These are phyloP conservation scores for Phyllostachys edulis DNA, from an alignment of 176 grass and related monocot genomes.

Conservation along the genomic window DNA sequence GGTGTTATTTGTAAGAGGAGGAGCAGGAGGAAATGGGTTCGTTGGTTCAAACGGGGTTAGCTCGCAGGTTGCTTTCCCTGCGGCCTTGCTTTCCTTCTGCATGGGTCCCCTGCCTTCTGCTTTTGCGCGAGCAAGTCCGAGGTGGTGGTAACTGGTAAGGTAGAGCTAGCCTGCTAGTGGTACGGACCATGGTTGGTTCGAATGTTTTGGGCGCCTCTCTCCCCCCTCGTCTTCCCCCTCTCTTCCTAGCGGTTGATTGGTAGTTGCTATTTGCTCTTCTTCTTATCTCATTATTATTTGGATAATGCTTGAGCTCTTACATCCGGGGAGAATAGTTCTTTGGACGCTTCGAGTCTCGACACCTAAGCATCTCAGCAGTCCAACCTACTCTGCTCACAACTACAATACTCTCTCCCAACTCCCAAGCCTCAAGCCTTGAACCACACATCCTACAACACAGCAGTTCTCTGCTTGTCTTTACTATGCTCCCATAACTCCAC, in stretches of 20 bases:
- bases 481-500: too few species aligned
- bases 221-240: background rate
- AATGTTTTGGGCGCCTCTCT: slow-evolving; percentile 43
- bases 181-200: slow-evolving; percentile 29
- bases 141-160: background rate
- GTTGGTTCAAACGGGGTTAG: slow-evolving; percentile 44
- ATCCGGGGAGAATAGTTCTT: too few species aligned
- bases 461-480: too few species aligned
- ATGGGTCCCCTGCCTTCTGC: slow-evolving; percentile 27
- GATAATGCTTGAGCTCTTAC: too few species aligned
- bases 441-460: too few species aligned
- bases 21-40: background rate
- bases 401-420: too few species aligned
- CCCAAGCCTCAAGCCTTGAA: too few species aligned
- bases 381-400: too few species aligned
- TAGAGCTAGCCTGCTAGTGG: background rate
- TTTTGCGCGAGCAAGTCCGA: background rate
- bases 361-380: too few species aligned
- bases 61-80: slow-evolving; percentile 37
- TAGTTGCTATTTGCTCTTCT: background rate
- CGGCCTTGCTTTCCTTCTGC: slow-evolving; percentile 23
- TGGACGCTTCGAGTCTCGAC: too few species aligned
- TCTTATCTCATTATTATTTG: too few species aligned
- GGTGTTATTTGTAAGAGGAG: slow-evolving; percentile 49
- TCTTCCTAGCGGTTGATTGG: background rate